Evolutionary conservation across 495 filamentous ascomycete species (phyloP).

Genomic region (Ramalina peruviana): DNA sequence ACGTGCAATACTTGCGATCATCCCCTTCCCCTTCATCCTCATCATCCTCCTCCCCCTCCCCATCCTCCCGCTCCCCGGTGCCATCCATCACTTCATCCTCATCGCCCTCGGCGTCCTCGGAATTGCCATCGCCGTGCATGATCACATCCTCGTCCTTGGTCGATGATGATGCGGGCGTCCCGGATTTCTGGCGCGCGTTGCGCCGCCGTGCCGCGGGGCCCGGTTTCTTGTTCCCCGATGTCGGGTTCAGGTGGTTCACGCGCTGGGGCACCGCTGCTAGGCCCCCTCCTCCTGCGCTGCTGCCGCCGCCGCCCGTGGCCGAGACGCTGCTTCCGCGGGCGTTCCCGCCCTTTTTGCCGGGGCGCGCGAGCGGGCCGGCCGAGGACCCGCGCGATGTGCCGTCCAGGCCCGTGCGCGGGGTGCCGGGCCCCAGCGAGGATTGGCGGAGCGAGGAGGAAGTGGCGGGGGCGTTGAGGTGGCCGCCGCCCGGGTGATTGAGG

Average conservation of each 20-base stretch:
- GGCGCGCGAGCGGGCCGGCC: slow-evolving; percentile 12
- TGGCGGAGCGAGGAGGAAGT: slow-evolving; percentile 67
- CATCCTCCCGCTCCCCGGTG: slow-evolving; percentile 13
- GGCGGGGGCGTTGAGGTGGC: slow-evolving; percentile 48
- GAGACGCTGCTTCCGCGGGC: slow-evolving; percentile 23
- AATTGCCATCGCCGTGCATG: slow-evolving; percentile 7
- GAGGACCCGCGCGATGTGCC: slow-evolving; percentile 8
- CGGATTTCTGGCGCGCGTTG: slow-evolving; percentile 31
- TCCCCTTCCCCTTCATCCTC: slow-evolving; percentile 74
- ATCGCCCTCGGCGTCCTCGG: slow-evolving; percentile 20
- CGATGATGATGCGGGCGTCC: slow-evolving; percentile 6
- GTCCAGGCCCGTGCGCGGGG: slow-evolving; percentile 61
- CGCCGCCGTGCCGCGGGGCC: slow-evolving; percentile 31
- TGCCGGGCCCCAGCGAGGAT: slow-evolving; percentile 69
- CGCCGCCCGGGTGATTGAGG: slow-evolving; percentile 41
- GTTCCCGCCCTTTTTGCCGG: slow-evolving; percentile 16
- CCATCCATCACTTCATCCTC: slow-evolving; percentile 25
- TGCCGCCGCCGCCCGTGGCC: slow-evolving; percentile 23
- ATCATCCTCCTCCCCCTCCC: slow-evolving; percentile 47
- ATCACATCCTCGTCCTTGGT: slow-evolving; percentile 7
- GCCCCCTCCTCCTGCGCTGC: slow-evolving; percentile 41
- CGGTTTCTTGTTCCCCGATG: slow-evolving; percentile 23
- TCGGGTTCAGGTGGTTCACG: slow-evolving; percentile 37
- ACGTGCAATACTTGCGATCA: slow-evolving; percentile 86
- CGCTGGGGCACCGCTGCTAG: slow-evolving; percentile 60